These are phyloP conservation scores for Hortiboletus campestris DNA, from an alignment of 768 basidiomycete species.

Conservation along the genomic window DNA sequence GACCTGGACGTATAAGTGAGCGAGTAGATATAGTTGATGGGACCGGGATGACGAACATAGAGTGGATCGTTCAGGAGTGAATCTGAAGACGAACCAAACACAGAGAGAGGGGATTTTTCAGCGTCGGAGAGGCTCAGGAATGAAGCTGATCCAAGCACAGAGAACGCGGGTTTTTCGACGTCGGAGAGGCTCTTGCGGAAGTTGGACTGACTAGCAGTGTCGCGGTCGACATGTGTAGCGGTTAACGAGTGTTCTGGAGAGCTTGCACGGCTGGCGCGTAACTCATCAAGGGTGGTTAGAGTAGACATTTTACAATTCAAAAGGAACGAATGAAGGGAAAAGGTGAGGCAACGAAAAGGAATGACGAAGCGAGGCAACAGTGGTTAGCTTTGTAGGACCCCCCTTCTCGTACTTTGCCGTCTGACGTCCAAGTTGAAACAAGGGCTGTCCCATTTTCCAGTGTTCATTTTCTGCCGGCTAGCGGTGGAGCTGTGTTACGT, in stretches of 20 bases:
- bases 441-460: background rate
- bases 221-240: conserved; percentile 7
- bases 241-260: conserved; percentile 14
- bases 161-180: conserved; percentile 9
- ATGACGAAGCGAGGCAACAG: background rate
- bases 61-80: conserved; percentile 2
- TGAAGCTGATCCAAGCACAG: conserved; percentile 2
- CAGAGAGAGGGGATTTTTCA: conserved; percentile 8
- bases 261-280: conserved; percentile 12
- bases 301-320: conserved; percentile 13
- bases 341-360: background rate
- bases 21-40: background rate
- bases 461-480: background rate
- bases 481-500: conserved; percentile 21
- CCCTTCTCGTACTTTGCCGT: conserved; percentile 3
- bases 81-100: conserved; percentile 1
- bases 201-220: background rate
- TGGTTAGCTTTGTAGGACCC: background rate
- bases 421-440: background rate
- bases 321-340: conserved; percentile 15
- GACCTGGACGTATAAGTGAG: conserved; percentile 25
- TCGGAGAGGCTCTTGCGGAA: background rate
- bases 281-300: conserved; percentile 7
- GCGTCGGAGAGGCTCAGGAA: background rate
- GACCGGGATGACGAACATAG: conserved; percentile 11